These are phyloP conservation scores for Diaporthe nobilis DNA, from an alignment of 2,329 filamentous ascomycete genomes.

Conservation along the genomic window DNA sequence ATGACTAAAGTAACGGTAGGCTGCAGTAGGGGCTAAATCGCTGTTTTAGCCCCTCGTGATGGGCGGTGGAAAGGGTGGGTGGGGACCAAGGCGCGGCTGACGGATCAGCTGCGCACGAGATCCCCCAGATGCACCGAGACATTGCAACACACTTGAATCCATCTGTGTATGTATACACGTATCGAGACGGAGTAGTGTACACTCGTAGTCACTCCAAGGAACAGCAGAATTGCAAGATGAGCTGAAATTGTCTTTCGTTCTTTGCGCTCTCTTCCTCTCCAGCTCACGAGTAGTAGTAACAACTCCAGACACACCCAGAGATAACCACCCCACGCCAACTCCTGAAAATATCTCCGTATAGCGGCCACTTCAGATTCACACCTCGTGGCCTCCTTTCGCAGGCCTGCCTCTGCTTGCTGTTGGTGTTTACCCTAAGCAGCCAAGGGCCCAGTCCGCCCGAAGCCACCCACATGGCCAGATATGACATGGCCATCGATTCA, in stretches of 20 bases:
- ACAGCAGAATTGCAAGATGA: slow-evolving; percentile 3
- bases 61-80: neutral
- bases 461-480: neutral
- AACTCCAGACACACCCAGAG: neutral
- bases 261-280: neutral
- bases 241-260: slow-evolving; percentile 5
- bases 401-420: neutral
- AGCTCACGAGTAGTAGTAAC: neutral
- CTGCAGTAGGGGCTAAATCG: slow-evolving; percentile 14
- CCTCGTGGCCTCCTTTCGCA: neutral
- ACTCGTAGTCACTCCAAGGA: neutral
- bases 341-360: neutral
- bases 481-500: slow-evolving; percentile 11
- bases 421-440: neutral
- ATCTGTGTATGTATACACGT: neutral
- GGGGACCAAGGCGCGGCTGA: slow-evolving; percentile 9
- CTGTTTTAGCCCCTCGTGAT: slow-evolving; percentile 39
- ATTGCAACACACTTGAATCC: neutral
- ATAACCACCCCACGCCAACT: neutral
- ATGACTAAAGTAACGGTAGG: slow-evolving; percentile 1
- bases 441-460: neutral
- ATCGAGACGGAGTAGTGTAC: neutral
- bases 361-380: neutral
- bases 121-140: neutral
- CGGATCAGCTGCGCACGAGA: slow-evolving; percentile 21